Evolutionary conservation across 371 early-diverging fungal species (phyloP), one percentile per base, ranked within the genome.

Genomic region (Rhizopus microsporus): DNA sequence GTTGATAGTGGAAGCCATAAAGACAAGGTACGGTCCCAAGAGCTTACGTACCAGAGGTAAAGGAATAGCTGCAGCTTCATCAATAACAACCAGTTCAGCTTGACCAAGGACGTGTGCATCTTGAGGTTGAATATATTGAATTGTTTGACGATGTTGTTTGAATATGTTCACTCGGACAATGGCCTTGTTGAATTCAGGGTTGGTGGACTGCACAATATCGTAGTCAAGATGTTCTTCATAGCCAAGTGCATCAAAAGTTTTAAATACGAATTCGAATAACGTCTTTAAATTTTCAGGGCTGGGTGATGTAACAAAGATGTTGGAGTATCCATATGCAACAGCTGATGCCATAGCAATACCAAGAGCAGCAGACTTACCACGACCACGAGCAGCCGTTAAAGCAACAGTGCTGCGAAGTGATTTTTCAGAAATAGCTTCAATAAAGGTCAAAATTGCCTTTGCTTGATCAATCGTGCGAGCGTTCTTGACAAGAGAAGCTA

Each of bases 61-160:
- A 38, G 99, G 99, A 72, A 99, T 98, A 17, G 99, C 99, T 15
- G 99, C 99, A 23, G 99, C 99, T 81, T 99, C 99, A 74, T 99
- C 99, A 71, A 99, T 96, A 3, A 99, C 95, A 5, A 99, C 74
- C 57, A 99, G 78, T 78, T 99, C 99, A 12, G 96, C 97, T 75
- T 98, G 97, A 31, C 94, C 88, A 46, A 97, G 85, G 0, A 92
- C 90, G 62, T 89, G 90, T 42, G 91, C 85, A 68, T 97, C 97
- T 71, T 93, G 89, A 31, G 98, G 99, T 70, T 93, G 94, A 65
- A 99, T 95, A 67, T 96, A 98, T 84, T 94, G 97, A 65, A 98
- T 92, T 10, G 97, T 98, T 72, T 98, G 99, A n/a, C 99, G 85
- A 78, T 98, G 99, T 65, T 95, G 92, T 57, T 91, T 85, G 74